phyloP scores from a whole-genome alignment of 192 early-diverging fungal species.

The Linnemannia hyalina region DNA sequence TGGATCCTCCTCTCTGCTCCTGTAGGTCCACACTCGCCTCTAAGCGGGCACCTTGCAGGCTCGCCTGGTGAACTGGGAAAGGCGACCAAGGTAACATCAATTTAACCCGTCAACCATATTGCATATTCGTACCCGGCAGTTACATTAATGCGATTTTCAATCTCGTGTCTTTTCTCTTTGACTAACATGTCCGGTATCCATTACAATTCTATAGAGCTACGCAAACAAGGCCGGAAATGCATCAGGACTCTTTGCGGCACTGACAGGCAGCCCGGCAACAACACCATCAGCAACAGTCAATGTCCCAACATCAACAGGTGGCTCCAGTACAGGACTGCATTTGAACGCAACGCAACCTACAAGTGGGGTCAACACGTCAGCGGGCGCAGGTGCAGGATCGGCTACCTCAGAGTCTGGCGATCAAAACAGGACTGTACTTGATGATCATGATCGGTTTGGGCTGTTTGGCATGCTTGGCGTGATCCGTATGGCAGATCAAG shows the following conservation, averaged over 20 bases:
- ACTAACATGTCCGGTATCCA: background rate
- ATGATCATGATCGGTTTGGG: slow-evolving; percentile 78
- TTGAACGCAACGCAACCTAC: slow-evolving; percentile 1
- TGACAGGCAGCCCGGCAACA: slow-evolving; percentile 43
- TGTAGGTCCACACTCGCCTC: slow-evolving; percentile 44
- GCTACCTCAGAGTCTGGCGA: background rate
- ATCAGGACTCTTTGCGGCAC: slow-evolving; percentile 44
- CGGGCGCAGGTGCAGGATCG: slow-evolving; percentile 3
- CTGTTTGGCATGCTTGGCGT: slow-evolving; percentile 90
- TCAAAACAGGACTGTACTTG: background rate
- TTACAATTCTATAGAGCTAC: slow-evolving; percentile 39
- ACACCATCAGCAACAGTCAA: slow-evolving; percentile 30
- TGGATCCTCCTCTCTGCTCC: slow-evolving; percentile 24
- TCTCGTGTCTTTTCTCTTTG: background rate
- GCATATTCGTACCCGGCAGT: background rate
- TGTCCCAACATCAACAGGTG: background rate
- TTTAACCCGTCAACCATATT: background rate
- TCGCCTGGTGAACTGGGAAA: slow-evolving; percentile 36
- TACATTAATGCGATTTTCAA: background rate
- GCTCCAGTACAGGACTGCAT: slow-evolving; percentile 21
- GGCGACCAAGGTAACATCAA: slow-evolving; percentile 37
- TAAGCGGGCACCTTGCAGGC: slow-evolving; percentile 20
- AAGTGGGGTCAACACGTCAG: background rate
- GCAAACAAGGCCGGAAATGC: slow-evolving; percentile 56
- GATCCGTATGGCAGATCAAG: slow-evolving; percentile 83